phyloP scores from a whole-genome alignment of 371 early-diverging fungal genomes.

The Apophysomyces trapeziformis region DNA sequence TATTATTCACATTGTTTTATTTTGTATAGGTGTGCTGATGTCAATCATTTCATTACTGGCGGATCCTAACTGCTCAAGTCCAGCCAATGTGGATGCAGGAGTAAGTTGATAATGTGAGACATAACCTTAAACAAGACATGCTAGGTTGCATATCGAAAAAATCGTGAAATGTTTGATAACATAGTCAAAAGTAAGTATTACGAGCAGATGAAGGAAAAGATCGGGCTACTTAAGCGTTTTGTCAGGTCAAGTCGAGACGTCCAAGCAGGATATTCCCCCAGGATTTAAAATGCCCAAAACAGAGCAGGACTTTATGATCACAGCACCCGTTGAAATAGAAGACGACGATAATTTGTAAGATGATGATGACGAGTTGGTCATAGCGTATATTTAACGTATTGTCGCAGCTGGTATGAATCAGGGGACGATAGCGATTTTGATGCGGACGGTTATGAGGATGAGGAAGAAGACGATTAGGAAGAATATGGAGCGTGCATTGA shows the following conservation, averaged over 20 bases:
- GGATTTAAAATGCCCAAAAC: conserved; percentile 60
- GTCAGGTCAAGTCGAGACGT: conserved; percentile 58
- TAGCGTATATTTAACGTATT: not conserved
- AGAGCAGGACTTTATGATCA: conserved; percentile 52
- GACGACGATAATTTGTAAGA: conserved; percentile 59
- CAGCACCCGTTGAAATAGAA: conserved; percentile 51
- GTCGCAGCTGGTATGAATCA: conserved; percentile 57
- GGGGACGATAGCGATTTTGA: conserved; percentile 58
- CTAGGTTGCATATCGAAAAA: conserved; percentile 77
- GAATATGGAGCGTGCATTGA: not conserved
- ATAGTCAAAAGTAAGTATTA: conserved; percentile 65
- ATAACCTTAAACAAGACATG: not conserved
- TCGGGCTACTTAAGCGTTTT: not conserved
- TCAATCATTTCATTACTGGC: conserved; percentile 90
- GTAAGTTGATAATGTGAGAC: conserved; percentile 38
- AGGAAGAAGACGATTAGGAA: conserved; percentile 26
- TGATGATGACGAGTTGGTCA: not conserved
- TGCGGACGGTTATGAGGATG: conserved; percentile 44
- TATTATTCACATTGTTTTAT: not conserved
- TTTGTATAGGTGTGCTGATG: conserved; percentile 71
- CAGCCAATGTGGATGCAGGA: conserved; percentile 85
- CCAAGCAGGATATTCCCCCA: conserved; percentile 57
- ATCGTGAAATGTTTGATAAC: conserved; percentile 70
- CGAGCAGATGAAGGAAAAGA: no score
- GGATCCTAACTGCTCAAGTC: conserved; percentile 96